Conservation (phyloP, 805 yeast species). For the Spathaspora arborariae region DNA sequence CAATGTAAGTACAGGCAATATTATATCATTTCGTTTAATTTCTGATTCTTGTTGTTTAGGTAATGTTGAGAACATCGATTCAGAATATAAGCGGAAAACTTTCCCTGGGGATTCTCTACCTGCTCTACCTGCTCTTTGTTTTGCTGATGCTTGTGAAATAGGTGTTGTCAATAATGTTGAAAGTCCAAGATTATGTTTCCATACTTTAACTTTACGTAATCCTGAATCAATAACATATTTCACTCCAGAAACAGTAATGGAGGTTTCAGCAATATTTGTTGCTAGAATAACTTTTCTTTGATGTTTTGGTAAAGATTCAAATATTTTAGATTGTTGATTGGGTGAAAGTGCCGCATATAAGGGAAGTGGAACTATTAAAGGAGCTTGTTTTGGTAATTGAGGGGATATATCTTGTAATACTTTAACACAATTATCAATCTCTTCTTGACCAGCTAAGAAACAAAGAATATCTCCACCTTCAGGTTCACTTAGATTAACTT, state of each 20-base stretch:
- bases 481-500: slow-evolving; percentile 73
- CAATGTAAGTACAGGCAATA: slow-evolving; percentile 78
- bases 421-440: slow-evolving; percentile 80
- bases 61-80: slow-evolving; percentile 58
- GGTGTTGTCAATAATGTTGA: slow-evolving; percentile 93
- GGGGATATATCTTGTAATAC: slow-evolving; percentile 59
- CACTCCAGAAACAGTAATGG: slow-evolving; percentile 93
- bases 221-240: slow-evolving; percentile 93
- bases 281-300: slow-evolving; percentile 85
- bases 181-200: slow-evolving; percentile 89
- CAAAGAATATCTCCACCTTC: slow-evolving; percentile 94
- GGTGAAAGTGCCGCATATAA: slow-evolving; percentile 94
- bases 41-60: slow-evolving; percentile 89
- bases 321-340: slow-evolving; percentile 75
- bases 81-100: slow-evolving; percentile 80
- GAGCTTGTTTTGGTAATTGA: slow-evolving; percentile 68
- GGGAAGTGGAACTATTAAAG: slow-evolving; percentile 73
- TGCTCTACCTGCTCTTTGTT: slow-evolving; percentile 98
- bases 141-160: slow-evolving; percentile 89
- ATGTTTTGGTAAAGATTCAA: slow-evolving; percentile 57
- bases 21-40: slow-evolving; percentile 79
- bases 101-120: slow-evolving; percentile 94
- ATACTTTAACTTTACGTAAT: slow-evolving; percentile 85
- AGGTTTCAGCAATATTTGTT: slow-evolving; percentile 97
- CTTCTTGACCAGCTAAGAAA: slow-evolving; percentile 95